Evolutionary conservation across 176 grass and related monocot genomes (phyloP).

Genomic region (Triticum turgidum): DNA sequence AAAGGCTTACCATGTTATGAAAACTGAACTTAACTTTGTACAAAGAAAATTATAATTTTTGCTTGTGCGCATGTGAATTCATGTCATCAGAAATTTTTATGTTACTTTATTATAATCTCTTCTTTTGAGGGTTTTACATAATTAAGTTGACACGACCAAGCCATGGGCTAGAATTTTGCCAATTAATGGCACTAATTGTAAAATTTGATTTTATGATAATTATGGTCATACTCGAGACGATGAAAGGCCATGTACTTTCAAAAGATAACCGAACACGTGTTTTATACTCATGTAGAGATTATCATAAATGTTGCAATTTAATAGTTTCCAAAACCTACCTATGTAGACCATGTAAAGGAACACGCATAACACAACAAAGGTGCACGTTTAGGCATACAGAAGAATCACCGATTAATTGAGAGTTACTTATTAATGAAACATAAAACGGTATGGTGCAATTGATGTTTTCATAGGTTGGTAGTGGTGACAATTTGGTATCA

Average conservation of each 20-base stretch:
- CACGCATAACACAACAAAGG: background rate
- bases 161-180: no score
- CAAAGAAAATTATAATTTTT: background rate
- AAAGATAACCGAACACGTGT: background rate
- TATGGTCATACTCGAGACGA: background rate
- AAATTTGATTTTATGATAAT: background rate
- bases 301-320: background rate
- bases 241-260: background rate
- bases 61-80: background rate
- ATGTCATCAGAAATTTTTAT: background rate
- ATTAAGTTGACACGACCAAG: background rate
- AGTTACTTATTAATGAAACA: background rate
- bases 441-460: background rate
- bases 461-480: constrained; percentile 17
- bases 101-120: background rate
- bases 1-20: background rate
- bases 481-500: background rate
- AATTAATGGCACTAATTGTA: background rate
- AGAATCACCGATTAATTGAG: no score
- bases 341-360: background rate
- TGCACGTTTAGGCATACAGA: background rate
- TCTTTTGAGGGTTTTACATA: background rate
- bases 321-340: background rate
- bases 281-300: background rate
- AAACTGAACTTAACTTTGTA: background rate